Evolutionary conservation across 495 filamentous ascomycete genomes (phyloP), one percentile per base, ranked within the genome.

Genomic region (Pyrenopolyporus hunteri): DNA sequence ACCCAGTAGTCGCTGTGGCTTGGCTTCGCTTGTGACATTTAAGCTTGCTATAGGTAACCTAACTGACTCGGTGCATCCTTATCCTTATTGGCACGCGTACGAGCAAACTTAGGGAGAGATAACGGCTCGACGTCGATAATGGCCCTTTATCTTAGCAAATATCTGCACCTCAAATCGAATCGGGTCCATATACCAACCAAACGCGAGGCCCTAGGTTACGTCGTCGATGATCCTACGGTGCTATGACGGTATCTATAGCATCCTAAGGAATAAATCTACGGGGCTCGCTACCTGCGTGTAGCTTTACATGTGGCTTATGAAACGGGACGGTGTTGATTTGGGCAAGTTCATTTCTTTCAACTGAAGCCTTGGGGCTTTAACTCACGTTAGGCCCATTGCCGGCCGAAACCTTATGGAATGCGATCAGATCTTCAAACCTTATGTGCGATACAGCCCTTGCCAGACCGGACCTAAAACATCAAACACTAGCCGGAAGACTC

Each of bases 21-120:
- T 59, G 43, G 61, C 36, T 33, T 64, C 17, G 61, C 55, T 59
- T 50, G 61, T 59, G 61, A 64, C 37, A 26, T 28, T 11, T 32
- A 51, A 32, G 13, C 7, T 22, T 3, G 19, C 10, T 22, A 17
- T 23, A 42, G 3, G 2, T 37, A 7, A 1, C 35, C 32, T 42
- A 19, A 32, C 31, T 50, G 39, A 50, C 50, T 62, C 37, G 45
- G 53, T 25, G 32, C 10, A 17, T 37, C 26, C 32, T 26, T 31
- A 47, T 49, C 44, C 14, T 28, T 28, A 17, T 57, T 50, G 37
- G 51, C 46, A 56, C 59, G n/a, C 8, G 43, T 59, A 64, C n/a
- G 26, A 59, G 33, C 26, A 19, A 35, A 17, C 23, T 22, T 11
- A 10, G 8, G 16, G 13, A 31, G n/a, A 19, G 31, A 8, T 20